Evolutionary conservation across 345 rosid species (phyloP), one percentile per base, ranked within the genome.

Genomic region (Anacardium occidentale): DNA sequence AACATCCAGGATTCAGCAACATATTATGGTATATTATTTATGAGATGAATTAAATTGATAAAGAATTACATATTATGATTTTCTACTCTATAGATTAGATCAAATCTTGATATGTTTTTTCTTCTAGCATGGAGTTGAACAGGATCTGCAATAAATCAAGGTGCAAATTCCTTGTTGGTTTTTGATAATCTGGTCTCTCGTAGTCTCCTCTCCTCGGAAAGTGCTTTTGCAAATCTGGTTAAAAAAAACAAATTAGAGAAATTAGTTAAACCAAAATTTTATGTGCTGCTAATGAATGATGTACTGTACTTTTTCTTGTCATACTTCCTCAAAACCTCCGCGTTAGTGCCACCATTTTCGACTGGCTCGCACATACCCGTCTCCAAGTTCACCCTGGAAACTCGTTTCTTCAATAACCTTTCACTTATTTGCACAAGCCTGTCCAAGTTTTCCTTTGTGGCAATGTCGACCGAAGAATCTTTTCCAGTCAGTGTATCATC

Each of bases 361-460:
- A 18, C n/a, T 6, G 82, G 60, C 59, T 82, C 78, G 5, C 7
- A 59, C 5, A 7, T 10, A 1, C 85, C 88, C 2, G 77, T 76
- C 10, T 67, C 84, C 0, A 79, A 45, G 50, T 84, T 74, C 21
- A 79, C 79, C 76, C 64, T 74, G 0, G 81, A 77, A 21, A 81
- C 85, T 5, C 77, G 85, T 57, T 84, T 84, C 80, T 81, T 75
- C 63, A 84, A 34, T 17, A 84, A 62, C 24, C 26, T 58, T 54
- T 82, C 77, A 3, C 81, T 81, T 0, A 72, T 48, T 68, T 71
- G 57, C 17, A 71, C 79, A 11, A 81, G 78, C 1, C 68, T 54
- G 2, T 61, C 66, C 72, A 82, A 62, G 60, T 84, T 82, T 15
- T 77, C 69, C 59, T 63, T 11, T 0, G 84, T 79, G 1, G 85